phyloP scores from a whole-genome alignment of 2,329 filamentous ascomycete genomes.

The Botrytis hyacinthi region DNA sequence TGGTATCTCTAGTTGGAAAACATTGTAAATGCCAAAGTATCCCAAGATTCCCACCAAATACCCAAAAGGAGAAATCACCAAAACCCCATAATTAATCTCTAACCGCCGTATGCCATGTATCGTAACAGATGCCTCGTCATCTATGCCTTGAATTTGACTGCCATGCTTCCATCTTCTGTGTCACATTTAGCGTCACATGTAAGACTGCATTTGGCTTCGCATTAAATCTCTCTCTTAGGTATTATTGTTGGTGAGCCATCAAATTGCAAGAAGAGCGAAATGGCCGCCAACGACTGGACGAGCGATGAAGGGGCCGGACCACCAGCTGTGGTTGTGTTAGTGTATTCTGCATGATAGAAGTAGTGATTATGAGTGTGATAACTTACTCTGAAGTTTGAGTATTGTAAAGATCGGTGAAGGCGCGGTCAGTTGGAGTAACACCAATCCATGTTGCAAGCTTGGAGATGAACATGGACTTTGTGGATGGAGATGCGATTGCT shows the following conservation, averaged over 20 bases:
- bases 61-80: too few species aligned
- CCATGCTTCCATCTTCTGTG: not conserved
- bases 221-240: not conserved
- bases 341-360: not conserved
- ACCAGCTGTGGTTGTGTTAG: slow-evolving; percentile 23
- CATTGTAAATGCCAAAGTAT: not conserved
- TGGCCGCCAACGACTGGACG: slow-evolving; percentile 77
- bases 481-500: slow-evolving; percentile 63
- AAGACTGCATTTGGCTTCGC: slow-evolving; percentile 4
- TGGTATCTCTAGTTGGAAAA: not conserved
- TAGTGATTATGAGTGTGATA: not conserved
- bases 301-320: slow-evolving; percentile 58
- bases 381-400: slow-evolving; percentile 64
- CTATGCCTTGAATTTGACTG: not conserved
- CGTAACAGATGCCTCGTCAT: not conserved
- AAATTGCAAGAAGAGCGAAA: slow-evolving; percentile 68
- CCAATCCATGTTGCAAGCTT: slow-evolving; percentile 73
- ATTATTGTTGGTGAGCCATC: not conserved
- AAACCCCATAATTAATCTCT: not conserved
- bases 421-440: slow-evolving; percentile 66
- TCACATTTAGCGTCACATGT: not conserved
- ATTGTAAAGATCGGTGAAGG: slow-evolving; percentile 77
- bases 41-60: not conserved
- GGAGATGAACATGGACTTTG: slow-evolving; percentile 64
- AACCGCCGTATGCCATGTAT: not conserved